Evolutionary conservation across 345 rosid species (phyloP), one percentile per base, ranked within the genome.

Genomic region (Eucalyptus cloeziana): DNA sequence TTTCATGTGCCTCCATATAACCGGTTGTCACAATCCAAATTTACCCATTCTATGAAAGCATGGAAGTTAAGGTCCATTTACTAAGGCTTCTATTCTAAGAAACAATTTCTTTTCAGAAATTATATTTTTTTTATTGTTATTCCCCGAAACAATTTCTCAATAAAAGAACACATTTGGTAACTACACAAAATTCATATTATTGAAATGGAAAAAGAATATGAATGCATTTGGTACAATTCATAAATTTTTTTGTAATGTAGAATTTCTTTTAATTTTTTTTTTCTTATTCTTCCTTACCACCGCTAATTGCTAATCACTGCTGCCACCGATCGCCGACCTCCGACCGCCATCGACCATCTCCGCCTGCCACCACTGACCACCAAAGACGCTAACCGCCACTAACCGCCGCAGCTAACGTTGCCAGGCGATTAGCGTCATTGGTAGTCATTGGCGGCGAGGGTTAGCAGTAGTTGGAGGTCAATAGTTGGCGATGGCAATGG

Each of bases 391-490:
- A 0, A 3, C 54, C 4, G 1, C 21, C 54, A 16, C 22, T 2
- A 17, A 51, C 2, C 22, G 4, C 4, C 0, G 0, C 8, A 17
- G 1, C 54, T 51, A 17, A 51, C 0, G 1, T 51, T 51, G 54
- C 22, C 4, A 7, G 1, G 22, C 1, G 2, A 3, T 51, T 8
- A 3, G 2, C 2, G 22, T 19, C 10, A 0, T 7, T 0, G 0
- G 1, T 0, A 1, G 0, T 52, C 56, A 52, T 52, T 2, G 0
- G 0, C 3, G 2, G 2, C 0, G 24, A 1, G 10, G 1, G 58
- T 52, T 0, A 0, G 2, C 1, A 17, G 0, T 0, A 0, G 0
- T 52, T 0, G 24, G 4, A 52, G 58, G 24, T 52, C 0, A 0
- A 52, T 0, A 0, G 0, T 52, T 52, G 24, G 24, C 2, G 1